phyloP scores from a whole-genome alignment of 305 asterid species.

The Solanum aculeatissimum region DNA sequence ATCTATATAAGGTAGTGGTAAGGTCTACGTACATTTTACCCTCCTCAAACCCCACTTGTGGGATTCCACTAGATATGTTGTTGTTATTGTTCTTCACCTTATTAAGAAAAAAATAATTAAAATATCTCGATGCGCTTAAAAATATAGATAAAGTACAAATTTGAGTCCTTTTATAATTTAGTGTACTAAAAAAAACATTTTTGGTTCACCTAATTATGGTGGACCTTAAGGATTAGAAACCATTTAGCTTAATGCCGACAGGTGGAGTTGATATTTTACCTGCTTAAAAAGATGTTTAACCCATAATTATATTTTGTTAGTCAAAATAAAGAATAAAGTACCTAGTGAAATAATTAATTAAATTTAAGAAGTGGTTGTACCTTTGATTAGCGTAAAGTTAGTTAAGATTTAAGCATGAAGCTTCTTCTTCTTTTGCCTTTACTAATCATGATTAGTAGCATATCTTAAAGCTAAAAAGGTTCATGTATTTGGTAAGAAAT shows the following conservation, averaged over 20 bases:
- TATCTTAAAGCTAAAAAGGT: not conserved
- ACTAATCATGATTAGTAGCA: not conserved
- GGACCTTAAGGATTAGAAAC: not conserved
- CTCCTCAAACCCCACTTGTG: too few relatives aligned
- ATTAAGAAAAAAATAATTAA: not conserved
- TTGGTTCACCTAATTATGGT: not conserved
- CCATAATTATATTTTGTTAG: not conserved
- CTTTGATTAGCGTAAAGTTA: not conserved
- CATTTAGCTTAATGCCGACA: not conserved
- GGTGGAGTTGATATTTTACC: not conserved
- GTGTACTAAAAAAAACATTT: not conserved
- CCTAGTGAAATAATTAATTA: not conserved
- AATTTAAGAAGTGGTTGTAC: not conserved
- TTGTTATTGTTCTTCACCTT: too few relatives aligned
- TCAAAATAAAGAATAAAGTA: not conserved
- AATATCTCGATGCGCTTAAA: not conserved
- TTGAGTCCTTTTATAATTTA: not conserved
- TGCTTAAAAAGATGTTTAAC: not conserved
- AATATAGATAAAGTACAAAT: not conserved
- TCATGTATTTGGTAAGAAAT: not conserved
- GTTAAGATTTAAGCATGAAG: conserved; percentile 2
- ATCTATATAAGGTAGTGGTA: too few relatives aligned
- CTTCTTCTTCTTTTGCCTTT: not conserved
- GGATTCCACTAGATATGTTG: too few relatives aligned
- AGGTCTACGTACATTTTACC: too few relatives aligned